phyloP scores from a whole-genome alignment of 2,329 filamentous ascomycete species.

The Colletotrichum sp. region DNA sequence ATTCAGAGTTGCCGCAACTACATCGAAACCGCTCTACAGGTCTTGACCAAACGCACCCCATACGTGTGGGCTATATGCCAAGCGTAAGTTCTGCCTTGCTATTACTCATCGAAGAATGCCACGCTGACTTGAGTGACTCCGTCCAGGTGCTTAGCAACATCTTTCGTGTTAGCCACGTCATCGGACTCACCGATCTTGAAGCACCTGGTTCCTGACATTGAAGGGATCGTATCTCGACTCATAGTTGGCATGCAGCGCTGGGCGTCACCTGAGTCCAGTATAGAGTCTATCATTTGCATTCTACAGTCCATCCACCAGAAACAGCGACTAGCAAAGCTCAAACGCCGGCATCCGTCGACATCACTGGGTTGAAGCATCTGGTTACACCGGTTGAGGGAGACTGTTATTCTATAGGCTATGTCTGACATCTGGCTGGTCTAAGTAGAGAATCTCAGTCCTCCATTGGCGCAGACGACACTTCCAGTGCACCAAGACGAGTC shows the following conservation, averaged over 20 bases:
- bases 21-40: neutral
- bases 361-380: neutral
- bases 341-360: neutral
- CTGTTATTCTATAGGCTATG: neutral
- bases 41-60: neutral
- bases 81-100: neutral
- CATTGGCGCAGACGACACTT: conserved; percentile 80
- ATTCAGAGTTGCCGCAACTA: neutral
- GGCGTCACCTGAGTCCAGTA: neutral
- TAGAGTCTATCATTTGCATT: neutral
- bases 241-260: neutral
- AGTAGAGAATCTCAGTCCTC: conserved; percentile 61
- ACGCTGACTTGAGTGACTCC: neutral
- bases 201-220: neutral
- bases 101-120: neutral
- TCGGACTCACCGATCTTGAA: neutral
- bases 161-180: neutral
- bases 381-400: neutral
- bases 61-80: neutral
- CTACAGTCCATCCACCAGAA: neutral
- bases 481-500: conserved; percentile 82
- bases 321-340: neutral
- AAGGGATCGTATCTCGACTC: neutral
- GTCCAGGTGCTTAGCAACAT: neutral
- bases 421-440: neutral